phyloP scores from a whole-genome alignment of 352 stramenopile species.

The Phytopythium mirpurense region DNA sequence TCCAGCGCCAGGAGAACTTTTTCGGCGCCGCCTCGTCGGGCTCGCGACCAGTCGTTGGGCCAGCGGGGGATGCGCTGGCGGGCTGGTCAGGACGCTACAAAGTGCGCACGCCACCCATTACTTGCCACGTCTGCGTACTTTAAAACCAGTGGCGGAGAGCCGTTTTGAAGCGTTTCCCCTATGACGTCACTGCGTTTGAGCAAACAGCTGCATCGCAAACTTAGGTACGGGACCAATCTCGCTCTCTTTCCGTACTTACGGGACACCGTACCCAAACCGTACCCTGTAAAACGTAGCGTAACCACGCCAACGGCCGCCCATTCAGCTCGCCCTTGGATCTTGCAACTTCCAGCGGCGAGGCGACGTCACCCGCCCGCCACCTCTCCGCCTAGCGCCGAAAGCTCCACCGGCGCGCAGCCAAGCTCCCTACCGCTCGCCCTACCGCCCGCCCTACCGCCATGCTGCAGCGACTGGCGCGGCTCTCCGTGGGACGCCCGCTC shows the following conservation, averaged over 20 bases:
- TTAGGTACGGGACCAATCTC: slow-evolving; percentile 9
- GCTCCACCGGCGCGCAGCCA: too few species aligned
- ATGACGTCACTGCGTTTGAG: slow-evolving; percentile 7
- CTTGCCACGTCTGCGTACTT: slow-evolving; percentile 14
- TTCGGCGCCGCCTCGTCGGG: slow-evolving; percentile 8
- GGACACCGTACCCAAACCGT: neutral
- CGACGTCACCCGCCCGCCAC: neutral
- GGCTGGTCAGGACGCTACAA: neutral
- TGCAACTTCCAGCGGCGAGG: slow-evolving; percentile 3
- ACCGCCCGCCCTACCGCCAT: slow-evolving; percentile 1
- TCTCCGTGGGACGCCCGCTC: slow-evolving; percentile 12
- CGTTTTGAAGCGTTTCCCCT: neutral
- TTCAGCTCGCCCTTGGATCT: neutral
- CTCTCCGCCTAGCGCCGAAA: neutral
- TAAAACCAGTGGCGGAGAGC: slow-evolving; percentile 4
- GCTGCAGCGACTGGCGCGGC: slow-evolving; percentile 16
- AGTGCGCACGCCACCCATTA: slow-evolving; percentile 10
- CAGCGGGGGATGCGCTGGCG: neutral
- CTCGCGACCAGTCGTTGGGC: slow-evolving; percentile 7
- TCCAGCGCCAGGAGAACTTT: slow-evolving; percentile 31
- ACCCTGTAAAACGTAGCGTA: too few species aligned
- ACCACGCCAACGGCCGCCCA: neutral
- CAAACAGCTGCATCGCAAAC: slow-evolving; percentile 1
- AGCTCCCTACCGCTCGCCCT: too few species aligned
- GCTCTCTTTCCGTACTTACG: neutral